These are phyloP conservation scores for Poronia punctata DNA, from an alignment of 495 filamentous ascomycete genomes.

Conservation along the genomic window DNA sequence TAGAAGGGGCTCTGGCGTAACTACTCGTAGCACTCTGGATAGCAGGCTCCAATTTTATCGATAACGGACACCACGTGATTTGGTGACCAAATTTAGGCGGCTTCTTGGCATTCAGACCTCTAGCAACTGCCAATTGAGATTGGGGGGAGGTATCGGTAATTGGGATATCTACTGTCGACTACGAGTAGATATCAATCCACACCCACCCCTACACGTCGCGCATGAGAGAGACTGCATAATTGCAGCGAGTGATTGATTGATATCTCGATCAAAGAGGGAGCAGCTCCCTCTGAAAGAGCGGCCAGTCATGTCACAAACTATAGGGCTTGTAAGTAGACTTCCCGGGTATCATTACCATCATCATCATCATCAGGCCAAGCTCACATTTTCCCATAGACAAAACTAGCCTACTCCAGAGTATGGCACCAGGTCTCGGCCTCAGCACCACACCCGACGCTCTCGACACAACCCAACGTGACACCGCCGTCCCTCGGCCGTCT, in stretches of 20 bases:
- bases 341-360: neutral
- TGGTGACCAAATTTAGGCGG: neutral
- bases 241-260: conserved; percentile 5
- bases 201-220: too few relatives aligned
- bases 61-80: conserved; percentile 9
- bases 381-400: conserved; percentile 55
- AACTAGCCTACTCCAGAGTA: conserved; percentile 87
- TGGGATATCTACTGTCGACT: too few relatives aligned
- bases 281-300: conserved; percentile 20
- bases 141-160: too few relatives aligned
- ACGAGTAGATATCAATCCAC: too few relatives aligned
- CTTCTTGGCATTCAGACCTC: conserved; percentile 7
- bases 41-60: conserved; percentile 1
- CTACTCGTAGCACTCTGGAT: too few relatives aligned
- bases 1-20: too few relatives aligned
- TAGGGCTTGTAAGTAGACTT: conserved; percentile 50
- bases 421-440: conserved; percentile 84
- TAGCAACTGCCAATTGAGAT: neutral
- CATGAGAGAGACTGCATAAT: too few relatives aligned
- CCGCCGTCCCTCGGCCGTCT: conserved; percentile 76
- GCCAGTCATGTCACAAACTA: conserved; percentile 58
- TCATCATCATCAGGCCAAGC: neutral
- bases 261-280: conserved; percentile 17
- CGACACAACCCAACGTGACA: conserved; percentile 50
- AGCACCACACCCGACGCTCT: conserved; percentile 47